Evolutionary conservation across 2,329 filamentous ascomycete species (phyloP).

Genomic region (Penicillium verrucosum): DNA sequence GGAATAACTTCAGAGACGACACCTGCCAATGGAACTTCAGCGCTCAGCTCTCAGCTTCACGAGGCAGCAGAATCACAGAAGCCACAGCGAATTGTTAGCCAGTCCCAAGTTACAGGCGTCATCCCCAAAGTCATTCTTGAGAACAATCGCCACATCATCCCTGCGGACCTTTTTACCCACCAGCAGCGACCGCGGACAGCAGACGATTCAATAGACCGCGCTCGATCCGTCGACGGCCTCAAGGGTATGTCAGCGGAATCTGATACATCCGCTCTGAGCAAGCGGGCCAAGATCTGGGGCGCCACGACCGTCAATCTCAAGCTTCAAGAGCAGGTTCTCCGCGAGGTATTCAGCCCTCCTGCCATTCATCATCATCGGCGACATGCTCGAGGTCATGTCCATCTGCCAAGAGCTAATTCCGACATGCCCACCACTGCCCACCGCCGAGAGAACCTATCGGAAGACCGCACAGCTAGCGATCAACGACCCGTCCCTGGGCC

Average conservation of each 20-base stretch:
- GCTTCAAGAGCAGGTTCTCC: conserved; percentile 84
- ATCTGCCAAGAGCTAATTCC: conserved; percentile 53
- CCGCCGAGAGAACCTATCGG: conserved; percentile 35
- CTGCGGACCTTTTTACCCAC: conserved; percentile 72
- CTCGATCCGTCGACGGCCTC: conserved; percentile 23
- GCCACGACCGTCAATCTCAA: conserved; percentile 87
- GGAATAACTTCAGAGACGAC: conserved; percentile 7
- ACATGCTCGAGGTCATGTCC: conserved; percentile 61
- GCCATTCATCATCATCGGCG: conserved; percentile 77
- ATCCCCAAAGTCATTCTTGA: conserved; percentile 90
- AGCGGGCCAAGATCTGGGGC: conserved; percentile 67
- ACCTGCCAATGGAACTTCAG: conserved; percentile 13
- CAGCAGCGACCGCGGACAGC: conserved; percentile 45
- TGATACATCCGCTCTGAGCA: conserved; percentile 38
- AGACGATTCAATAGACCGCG: conserved; percentile 26
- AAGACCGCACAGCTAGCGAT: conserved; percentile 28
- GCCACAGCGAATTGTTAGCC: conserved; percentile 59
- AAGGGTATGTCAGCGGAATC: conserved; percentile 16
- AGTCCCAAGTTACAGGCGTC: conserved; percentile 70
- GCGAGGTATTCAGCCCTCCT: conserved; percentile 84
- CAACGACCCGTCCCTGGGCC: conserved; percentile 20
- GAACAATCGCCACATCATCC: conserved; percentile 91
- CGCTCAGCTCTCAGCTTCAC: conserved; percentile 10
- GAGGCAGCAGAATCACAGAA: conserved; percentile 38
- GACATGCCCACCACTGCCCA: conserved; percentile 23